Percentiles rank a stretch among this genome's conserved stretches.
These are phyloP conservation scores for Thelonectria olida DNA, from an alignment of 2,329 filamentous ascomycete species.

Conservation along the genomic window DNA sequence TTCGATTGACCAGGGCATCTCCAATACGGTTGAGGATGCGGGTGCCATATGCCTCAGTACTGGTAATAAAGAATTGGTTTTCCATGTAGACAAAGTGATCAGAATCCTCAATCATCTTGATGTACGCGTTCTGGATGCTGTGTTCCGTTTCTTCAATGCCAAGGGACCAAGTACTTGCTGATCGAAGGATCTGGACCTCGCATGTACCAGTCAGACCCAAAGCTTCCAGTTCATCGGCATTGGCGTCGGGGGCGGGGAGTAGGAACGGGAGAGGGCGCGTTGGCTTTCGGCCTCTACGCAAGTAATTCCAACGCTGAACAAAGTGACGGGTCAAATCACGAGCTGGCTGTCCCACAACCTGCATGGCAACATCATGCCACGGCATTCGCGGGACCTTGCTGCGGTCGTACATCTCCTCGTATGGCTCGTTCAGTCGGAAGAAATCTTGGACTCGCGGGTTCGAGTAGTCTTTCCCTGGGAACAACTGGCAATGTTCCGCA, in stretches of 20 bases:
- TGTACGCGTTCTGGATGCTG: conserved; percentile 95
- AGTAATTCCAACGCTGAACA: conserved; percentile 97
- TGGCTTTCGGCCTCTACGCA: conserved; percentile 90
- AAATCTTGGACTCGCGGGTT: conserved; percentile 97
- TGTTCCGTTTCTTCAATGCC: conserved; percentile 89
- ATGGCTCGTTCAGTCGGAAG: conserved; percentile 89
- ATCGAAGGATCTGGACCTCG: conserved; percentile 94
- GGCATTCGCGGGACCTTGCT: conserved; percentile 92
- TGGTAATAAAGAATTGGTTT: conserved; percentile 98
- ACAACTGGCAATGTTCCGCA: conserved; percentile 93
- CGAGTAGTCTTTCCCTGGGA: conserved; percentile 98
- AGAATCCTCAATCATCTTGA: conserved; percentile 93
- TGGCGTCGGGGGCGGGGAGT: conserved; percentile 92
- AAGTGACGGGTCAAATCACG: conserved; percentile 95
- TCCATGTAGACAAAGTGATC: conserved; percentile 99
- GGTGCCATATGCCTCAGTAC: conserved; percentile 85
- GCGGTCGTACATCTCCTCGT: conserved; percentile 98
- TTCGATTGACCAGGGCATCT: conserved; percentile 91
- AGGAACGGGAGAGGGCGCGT: conserved; percentile 93
- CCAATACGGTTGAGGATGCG: conserved; percentile 94
- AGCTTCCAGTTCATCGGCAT: conserved; percentile 83
- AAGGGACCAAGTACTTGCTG: conserved; percentile 89
- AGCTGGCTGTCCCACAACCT: conserved; percentile 94
- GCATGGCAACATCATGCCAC: conserved; percentile 99
- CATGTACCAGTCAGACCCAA: conserved; percentile 93